Percentiles rank a stretch among this genome's conserved stretches.
Conservation (phyloP, 352 stramenopile species). For the Globisporangium paroecandrum region DNA sequence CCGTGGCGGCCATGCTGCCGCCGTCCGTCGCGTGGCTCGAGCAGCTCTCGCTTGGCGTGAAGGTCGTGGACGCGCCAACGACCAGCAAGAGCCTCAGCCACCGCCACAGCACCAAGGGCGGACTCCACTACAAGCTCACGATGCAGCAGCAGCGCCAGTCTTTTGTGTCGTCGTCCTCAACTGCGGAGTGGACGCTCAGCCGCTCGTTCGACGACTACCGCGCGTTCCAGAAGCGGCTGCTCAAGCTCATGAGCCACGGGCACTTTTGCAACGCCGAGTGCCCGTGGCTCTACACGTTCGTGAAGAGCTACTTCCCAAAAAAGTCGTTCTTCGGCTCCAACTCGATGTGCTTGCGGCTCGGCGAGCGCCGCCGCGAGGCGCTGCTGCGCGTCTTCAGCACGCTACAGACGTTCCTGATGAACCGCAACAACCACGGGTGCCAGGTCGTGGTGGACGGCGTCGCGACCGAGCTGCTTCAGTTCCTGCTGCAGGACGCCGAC, state of each 20-base stretch:
- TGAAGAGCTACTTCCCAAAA: conserved; percentile 48
- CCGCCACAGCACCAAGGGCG: not conserved
- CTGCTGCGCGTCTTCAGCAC: conserved; percentile 29
- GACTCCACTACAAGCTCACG: conserved; percentile 6
- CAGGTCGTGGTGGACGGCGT: conserved; percentile 31
- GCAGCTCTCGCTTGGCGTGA: conserved; percentile 1
- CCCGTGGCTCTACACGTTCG: conserved; percentile 36
- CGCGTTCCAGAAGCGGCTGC: conserved; percentile 32
- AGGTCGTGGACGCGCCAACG: not conserved
- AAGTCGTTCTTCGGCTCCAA: conserved; percentile 14
- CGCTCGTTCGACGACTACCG: conserved; percentile 27
- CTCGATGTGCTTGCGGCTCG: conserved; percentile 2
- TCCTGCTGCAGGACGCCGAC: conserved; percentile 12
- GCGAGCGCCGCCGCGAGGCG: conserved; percentile 19
- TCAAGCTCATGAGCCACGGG: conserved; percentile 29
- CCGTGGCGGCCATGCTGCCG: not conserved
- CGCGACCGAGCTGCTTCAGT: conserved; percentile 25
- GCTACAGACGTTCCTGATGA: conserved; percentile 36
- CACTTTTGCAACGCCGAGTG: conserved; percentile 41
- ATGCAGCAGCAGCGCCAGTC: not conserved
- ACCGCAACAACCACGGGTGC: conserved; percentile 35
- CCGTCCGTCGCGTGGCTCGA: conserved; percentile 12
- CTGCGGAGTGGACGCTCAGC: not conserved
- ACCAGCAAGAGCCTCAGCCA: not conserved
- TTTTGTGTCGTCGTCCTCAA: not conserved